Evolutionary conservation across 2,329 filamentous ascomycete genomes (phyloP).

Genomic region (Cladosporium sp.): DNA sequence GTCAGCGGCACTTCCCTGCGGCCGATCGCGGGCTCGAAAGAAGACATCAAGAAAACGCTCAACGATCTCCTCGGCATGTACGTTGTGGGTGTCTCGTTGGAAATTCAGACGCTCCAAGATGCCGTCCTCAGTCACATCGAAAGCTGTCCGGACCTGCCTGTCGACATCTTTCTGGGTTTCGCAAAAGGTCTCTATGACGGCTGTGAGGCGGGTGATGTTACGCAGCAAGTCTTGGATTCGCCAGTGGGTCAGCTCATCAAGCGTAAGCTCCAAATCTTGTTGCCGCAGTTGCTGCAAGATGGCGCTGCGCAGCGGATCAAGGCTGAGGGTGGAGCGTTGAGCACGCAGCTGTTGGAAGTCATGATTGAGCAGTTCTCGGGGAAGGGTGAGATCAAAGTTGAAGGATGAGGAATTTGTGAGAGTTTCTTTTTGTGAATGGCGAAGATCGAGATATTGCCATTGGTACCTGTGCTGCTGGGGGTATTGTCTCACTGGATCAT

Average conservation of each 20-base stretch:
- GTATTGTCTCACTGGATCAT: too few relatives aligned
- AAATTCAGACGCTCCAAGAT: not conserved
- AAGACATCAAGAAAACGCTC: not conserved
- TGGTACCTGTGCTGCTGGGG: too few relatives aligned
- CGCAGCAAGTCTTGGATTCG: not conserved
- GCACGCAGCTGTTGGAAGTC: constrained; percentile 4
- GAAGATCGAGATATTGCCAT: too few relatives aligned
- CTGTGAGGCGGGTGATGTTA: not conserved
- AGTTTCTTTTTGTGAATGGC: too few relatives aligned
- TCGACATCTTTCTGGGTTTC: not conserved
- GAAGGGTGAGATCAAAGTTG: too few relatives aligned
- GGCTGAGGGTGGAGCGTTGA: not conserved
- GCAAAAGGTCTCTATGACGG: not conserved
- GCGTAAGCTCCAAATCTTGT: not conserved
- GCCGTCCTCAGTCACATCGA: constrained; percentile 3
- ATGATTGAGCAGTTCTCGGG: not conserved
- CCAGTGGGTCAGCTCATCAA: constrained; percentile 5
- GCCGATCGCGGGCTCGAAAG: not conserved
- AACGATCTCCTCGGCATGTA: not conserved
- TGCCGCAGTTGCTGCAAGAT: not conserved
- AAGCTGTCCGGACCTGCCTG: not conserved
- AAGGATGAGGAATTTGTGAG: too few relatives aligned
- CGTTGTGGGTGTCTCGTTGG: not conserved
- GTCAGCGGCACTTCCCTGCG: not conserved
- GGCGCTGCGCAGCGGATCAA: not conserved